Base-by-base conservation (phyloP, 148 eudicot genomes). In the Cornus controversa region DNA sequence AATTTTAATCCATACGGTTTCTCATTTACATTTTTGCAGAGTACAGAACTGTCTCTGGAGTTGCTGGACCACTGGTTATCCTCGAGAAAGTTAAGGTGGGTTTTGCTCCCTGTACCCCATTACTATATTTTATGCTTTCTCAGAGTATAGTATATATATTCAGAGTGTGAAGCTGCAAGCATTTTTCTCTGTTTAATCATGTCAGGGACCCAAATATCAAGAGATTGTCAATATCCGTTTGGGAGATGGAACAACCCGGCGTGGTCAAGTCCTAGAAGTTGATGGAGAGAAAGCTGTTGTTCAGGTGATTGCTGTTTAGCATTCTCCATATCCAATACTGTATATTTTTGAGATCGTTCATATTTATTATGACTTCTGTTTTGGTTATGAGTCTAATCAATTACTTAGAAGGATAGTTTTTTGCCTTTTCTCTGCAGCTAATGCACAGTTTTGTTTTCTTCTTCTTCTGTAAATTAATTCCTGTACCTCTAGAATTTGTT, bases 221-320 rank as follows among this genome's bases (percentile, higher is more conserved):
- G 99, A 96, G 82, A 96, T 96, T 80, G 99, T 93, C 40, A 96
- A 93, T 83, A 96, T 96, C 74, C 99, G 99, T 74, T 74, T 95
- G 72, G 99, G 99, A 82, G 99, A 96, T 79, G 99, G 99, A 77
- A 85, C 97, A 31, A 93, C 86, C 45, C 91, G 99, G 37, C 93
- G 99, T 85, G 99, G 99, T 77, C 99, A 96, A 83, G 99, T 96
- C 78, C 84, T 93, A 66, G 99, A 96, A 86, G 99, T 96, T 82
- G 99, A 96, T 77, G 99, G 98, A 42, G 99, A 96, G 82, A 96
- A 93, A 84, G 99, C 98, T 77, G 99, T 95, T 81, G 99, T 96
- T 77, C 99, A 96, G 98, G 98, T 91, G 75, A 80, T 80, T 28
- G 77, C 76, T 36, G 8, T 23, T 66, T 36, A 23, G 18, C 64